A percentile compares a stretch with the other conserved stretches of the same genome.
Evolutionary conservation across 306 rosid species (phyloP).

Genomic region (Dryas octopetala): DNA sequence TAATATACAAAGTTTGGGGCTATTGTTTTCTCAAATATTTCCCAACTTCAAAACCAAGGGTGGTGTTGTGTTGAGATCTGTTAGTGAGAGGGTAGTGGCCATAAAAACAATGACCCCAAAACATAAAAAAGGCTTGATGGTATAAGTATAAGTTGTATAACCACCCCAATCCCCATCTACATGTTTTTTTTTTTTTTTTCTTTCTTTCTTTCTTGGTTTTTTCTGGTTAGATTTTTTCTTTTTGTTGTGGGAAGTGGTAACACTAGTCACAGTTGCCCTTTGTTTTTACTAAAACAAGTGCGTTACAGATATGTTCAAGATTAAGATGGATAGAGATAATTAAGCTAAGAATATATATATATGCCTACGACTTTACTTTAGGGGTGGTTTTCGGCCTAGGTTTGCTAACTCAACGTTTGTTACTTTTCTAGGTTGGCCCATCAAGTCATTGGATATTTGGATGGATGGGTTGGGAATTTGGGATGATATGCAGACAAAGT

Average conservation of each 20-base stretch:
- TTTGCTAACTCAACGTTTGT: neutral
- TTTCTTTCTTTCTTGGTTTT: no score
- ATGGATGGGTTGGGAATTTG: constrained; percentile 14
- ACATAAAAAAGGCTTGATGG: neutral
- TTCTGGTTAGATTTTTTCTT: neutral
- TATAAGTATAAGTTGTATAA: neutral
- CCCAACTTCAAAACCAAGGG: constrained; percentile 19
- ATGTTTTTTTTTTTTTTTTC: neutral
- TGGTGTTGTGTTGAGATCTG: neutral
- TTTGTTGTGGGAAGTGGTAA: neutral
- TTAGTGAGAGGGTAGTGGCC: constrained; percentile 17
- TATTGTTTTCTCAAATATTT: neutral
- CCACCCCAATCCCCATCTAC: constrained; percentile 5
- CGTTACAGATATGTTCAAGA: constrained; percentile 8
- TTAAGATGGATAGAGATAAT: neutral
- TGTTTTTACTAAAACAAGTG: neutral
- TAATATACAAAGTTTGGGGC: neutral
- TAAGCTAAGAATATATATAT: neutral
- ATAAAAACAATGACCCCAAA: constrained; percentile 8
- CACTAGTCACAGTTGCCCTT: neutral
- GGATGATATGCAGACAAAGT: neutral
- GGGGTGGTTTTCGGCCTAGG: neutral
- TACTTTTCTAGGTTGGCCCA: constrained; percentile 12
- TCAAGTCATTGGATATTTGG: neutral
- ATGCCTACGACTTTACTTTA: neutral